Evolutionary conservation across 805 yeast genomes (phyloP), one percentile per base, ranked within the genome.

Genomic region (Candida alai): DNA sequence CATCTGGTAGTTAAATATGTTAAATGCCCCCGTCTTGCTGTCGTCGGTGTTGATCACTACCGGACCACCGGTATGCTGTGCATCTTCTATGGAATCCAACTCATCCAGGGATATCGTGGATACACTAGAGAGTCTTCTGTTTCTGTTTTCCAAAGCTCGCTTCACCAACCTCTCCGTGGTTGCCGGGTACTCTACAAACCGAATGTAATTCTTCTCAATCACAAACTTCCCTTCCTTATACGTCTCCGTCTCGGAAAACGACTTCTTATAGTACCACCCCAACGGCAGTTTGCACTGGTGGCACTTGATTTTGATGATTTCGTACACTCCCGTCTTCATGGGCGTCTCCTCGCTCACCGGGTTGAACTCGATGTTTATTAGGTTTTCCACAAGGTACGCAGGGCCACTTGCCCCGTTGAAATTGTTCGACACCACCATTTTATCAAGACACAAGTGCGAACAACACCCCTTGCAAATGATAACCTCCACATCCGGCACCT

Each of bases 211-310:
- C 24, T 54, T 50, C 46, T 66, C 73, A 44, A 66, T 63, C 30
- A 66, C 73, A 43, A 50, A 66, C 47, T 66, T 66, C 28, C 70
- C 69, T 46, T 66, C 73, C 39, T 66, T 66, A 42, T 66, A 66
- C 14, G 51, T 44, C 41, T 66, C 69, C 25, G 54, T 44, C 35
- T 52, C 54, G 32, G 51, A 48, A 40, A 43, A 65, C 9, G 68
- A 48, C 38, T 65, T 66, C 41, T 55, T 55, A 42, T 66, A 66
- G 35, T 46, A 55, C 73, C 73, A 66, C 10, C 73, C 73, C 27
- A 66, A 43, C 13, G 39, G 42, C 8, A 44, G 48, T 30, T 41
- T 34, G 40, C 73, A 66, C 42, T 66, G 73, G 40, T 55, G 64
- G 42, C 73, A 66, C 26, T 41, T 49, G 25, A 65, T 58, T 35